These are phyloP conservation scores for Trypethelium eluteriae DNA, from an alignment of 495 filamentous ascomycete species.

Conservation along the genomic window DNA sequence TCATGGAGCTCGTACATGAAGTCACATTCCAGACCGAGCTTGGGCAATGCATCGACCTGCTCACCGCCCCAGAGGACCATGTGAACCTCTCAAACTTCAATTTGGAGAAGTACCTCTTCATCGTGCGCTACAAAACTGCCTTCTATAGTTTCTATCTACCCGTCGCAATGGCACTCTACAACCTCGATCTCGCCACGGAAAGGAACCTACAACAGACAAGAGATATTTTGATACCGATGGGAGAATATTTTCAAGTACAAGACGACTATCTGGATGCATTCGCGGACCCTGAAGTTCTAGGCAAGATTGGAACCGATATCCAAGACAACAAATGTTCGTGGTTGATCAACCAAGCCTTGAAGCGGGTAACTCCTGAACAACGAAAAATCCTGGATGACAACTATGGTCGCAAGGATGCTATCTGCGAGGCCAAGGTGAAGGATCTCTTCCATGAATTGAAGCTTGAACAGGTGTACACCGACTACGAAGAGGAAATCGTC, in stretches of 20 bases:
- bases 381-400: conserved; percentile 70
- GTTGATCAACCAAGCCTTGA: conserved; percentile 88
- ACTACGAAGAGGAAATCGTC: conserved; percentile 82
- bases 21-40: conserved; percentile 86
- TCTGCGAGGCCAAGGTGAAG: conserved; percentile 77
- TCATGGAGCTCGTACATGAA: conserved; percentile 94
- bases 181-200: conserved; percentile 70
- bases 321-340: conserved; percentile 99
- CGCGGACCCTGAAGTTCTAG: conserved; percentile 79
- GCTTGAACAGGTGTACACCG: conserved; percentile 70
- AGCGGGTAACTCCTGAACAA: conserved; percentile 70
- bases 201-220: conserved; percentile 78
- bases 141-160: conserved; percentile 99
- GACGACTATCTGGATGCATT: conserved; percentile 99
- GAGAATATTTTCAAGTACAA: conserved; percentile 98
- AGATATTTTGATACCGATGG: conserved; percentile 93
- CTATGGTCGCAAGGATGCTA: conserved; percentile 82
- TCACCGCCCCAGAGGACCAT: conserved; percentile 90
- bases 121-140: conserved; percentile 98
- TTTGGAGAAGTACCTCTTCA: conserved; percentile 92
- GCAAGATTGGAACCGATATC: conserved; percentile 98
- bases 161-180: conserved; percentile 80
- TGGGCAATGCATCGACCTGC: conserved; percentile 86
- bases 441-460: conserved; percentile 74
- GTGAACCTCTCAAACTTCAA: conserved; percentile 88